Evolutionary conservation across 1,139 yeast species (phyloP), one percentile per base, ranked within the genome.

Genomic region (Diutina scorzettiae): DNA sequence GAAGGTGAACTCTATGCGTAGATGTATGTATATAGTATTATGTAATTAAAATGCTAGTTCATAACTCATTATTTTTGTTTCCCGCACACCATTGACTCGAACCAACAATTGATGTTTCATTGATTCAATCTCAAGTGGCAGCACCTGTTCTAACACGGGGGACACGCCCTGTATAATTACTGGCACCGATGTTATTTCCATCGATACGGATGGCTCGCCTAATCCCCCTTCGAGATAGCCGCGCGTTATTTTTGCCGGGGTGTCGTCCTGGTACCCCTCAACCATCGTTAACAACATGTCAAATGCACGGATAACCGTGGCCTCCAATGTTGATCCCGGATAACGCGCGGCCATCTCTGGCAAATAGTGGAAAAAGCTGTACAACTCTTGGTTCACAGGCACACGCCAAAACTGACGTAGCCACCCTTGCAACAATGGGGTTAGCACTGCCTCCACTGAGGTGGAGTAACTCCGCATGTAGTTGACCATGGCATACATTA

Each of bases 221-320:
- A 46, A 33, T 20, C 20, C 19, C 6, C 31, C 41, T 7, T 9
- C 7, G 14, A 20, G n/a, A 20, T 17, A 29, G 2, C 8, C 18
- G n/a, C 31, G 7, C n/a, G n/a, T n/a, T n/a, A 39, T 5, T 3
- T 17, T 14, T 7, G 6, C 12, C 14, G 30, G 29, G 20, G 8
- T 12, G 5, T 14, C 18, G 41, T 67, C 73, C 34, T 53, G 56
- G 46, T 56, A 67, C 1, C 73, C 73, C 30, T 64, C 64, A 46
- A 45, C 41, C 40, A 51, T 1, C 57, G 47, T 18, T 48, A 43
- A 5, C 37, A 41, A 12, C 57, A 44, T 2, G 62, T 50, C 5
- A 21, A 46, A 40, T 0, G 41, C 40, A 7, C 16, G 12, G 12
- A 47, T 19, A 5, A 44, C 46, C 14, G 5, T 16, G 12, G n/a